Conservation (phyloP, 2,329 filamentous ascomycete genomes). For the Elsinoe arachidis region DNA sequence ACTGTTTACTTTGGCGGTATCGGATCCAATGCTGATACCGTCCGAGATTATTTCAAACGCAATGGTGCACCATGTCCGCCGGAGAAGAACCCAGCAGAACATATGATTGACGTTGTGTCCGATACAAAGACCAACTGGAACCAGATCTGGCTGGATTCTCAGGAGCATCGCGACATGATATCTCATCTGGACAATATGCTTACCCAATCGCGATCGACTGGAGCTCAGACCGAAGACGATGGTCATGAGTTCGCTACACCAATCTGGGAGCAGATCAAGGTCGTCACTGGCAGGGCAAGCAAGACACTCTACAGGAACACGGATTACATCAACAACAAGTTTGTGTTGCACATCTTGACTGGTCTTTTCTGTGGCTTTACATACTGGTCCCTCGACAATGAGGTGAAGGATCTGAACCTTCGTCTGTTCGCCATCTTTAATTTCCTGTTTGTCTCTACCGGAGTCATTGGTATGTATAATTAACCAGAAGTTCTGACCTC, state of each 20-base stretch:
- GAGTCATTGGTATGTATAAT: background rate
- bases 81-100: slow-evolving; percentile 64
- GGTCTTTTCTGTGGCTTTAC: slow-evolving; percentile 36
- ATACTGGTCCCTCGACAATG: slow-evolving; percentile 31
- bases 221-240: slow-evolving; percentile 27
- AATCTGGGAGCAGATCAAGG: slow-evolving; percentile 27
- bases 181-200: slow-evolving; percentile 29
- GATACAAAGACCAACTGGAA: slow-evolving; percentile 35
- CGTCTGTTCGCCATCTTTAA: slow-evolving; percentile 11
- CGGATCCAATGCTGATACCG: slow-evolving; percentile 60
- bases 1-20: slow-evolving; percentile 84
- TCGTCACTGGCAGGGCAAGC: slow-evolving; percentile 35
- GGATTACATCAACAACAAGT: slow-evolving; percentile 48
- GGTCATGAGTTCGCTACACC: slow-evolving; percentile 38
- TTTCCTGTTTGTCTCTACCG: slow-evolving; percentile 9
- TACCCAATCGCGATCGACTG: slow-evolving; percentile 28
- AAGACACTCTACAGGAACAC: slow-evolving; percentile 41
- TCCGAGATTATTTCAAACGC: slow-evolving; percentile 51
- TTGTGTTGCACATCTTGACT: slow-evolving; percentile 45
- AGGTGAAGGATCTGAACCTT: slow-evolving; percentile 26
- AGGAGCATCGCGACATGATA: slow-evolving; percentile 26
- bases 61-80: slow-evolving; percentile 52
- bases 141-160: slow-evolving; percentile 31
- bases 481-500: background rate
- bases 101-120: slow-evolving; percentile 51